Conservation (phyloP, 2,329 filamentous ascomycete genomes). For the Epichloe glyceriae region DNA sequence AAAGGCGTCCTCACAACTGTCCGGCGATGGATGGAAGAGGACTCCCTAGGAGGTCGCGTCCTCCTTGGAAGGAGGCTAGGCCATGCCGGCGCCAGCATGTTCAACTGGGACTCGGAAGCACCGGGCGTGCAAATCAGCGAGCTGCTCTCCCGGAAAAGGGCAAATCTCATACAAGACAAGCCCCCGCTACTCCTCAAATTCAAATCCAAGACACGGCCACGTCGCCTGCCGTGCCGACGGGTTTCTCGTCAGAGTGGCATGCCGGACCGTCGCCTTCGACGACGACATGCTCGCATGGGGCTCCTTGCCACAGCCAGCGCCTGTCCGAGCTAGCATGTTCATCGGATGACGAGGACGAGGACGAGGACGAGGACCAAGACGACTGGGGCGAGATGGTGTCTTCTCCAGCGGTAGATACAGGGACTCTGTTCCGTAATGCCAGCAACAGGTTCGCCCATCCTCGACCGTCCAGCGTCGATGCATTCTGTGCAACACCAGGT, state of each 20-base stretch:
- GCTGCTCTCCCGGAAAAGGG: slow-evolving; percentile 17
- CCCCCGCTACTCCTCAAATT: slow-evolving; percentile 8
- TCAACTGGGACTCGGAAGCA: slow-evolving; percentile 47
- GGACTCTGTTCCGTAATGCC: background rate
- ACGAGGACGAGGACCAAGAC: slow-evolving; percentile 33
- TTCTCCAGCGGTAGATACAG: slow-evolving; percentile 13
- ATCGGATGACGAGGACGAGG: background rate
- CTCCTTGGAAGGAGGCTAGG: slow-evolving; percentile 24
- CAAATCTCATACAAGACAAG: slow-evolving; percentile 8
- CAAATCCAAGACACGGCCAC: background rate
- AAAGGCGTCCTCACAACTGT: slow-evolving; percentile 44
- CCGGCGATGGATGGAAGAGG: slow-evolving; percentile 53
- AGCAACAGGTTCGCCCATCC: background rate
- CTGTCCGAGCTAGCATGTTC: background rate
- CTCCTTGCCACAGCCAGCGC: too few relatives aligned
- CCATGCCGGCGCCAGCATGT: slow-evolving; percentile 35
- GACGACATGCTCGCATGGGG: background rate
- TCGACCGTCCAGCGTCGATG: too few relatives aligned
- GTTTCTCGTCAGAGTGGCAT: background rate
- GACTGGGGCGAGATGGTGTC: slow-evolving; percentile 50
- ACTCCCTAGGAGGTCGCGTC: slow-evolving; percentile 40
- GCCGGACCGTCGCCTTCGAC: background rate
- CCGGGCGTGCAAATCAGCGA: slow-evolving; percentile 34
- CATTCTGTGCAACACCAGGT: too few relatives aligned
- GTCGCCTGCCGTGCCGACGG: slow-evolving; percentile 4